Evolutionary conservation across 768 basidiomycete species (phyloP).

Genomic region (Boletellus ananiceps): DNA sequence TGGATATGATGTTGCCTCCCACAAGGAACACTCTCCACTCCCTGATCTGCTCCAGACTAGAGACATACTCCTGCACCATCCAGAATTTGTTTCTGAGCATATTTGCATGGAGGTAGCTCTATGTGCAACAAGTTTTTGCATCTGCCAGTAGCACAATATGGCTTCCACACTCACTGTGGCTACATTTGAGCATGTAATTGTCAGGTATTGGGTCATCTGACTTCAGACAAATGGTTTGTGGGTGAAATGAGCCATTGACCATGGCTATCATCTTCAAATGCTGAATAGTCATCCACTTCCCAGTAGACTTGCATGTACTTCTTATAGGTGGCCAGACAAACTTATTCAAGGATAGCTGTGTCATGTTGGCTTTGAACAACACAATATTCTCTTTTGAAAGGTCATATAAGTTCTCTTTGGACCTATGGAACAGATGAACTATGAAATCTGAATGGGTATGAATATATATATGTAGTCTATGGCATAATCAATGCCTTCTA

Average conservation of each 20-base stretch:
- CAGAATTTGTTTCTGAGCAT: background rate
- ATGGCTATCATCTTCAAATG: background rate
- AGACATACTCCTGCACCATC: constrained; percentile 6
- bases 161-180: background rate
- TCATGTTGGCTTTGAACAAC: no score
- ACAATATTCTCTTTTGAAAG: no score
- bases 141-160: background rate
- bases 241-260: no score
- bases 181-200: background rate
- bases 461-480: no score
- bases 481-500: background rate
- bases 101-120: background rate
- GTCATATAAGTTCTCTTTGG: no score
- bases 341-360: no score
- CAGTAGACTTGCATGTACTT: no score
- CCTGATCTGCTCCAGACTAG: background rate
- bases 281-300: no score
- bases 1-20: background rate
- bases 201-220: background rate
- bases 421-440: no score
- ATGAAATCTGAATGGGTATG: no score
- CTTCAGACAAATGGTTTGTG: background rate
- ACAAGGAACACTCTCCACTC: constrained; percentile 6
- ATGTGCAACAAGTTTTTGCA: background rate
- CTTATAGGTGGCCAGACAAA: no score